These are phyloP conservation scores for Salix caprea DNA, from an alignment of 345 rosid species.

Conservation along the genomic window DNA sequence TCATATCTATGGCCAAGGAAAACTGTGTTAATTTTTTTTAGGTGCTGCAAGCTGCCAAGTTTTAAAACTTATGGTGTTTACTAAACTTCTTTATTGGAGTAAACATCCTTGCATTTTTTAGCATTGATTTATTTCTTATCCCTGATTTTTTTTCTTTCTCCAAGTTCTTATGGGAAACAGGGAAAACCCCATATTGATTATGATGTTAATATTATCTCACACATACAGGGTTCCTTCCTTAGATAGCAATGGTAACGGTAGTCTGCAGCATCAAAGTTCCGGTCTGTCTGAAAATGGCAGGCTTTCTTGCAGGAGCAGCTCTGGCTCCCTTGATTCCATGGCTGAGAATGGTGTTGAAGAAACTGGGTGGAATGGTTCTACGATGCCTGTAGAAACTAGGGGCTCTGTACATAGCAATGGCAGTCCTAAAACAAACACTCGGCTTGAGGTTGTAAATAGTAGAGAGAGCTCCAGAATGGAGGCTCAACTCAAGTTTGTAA, in stretches of 20 bases:
- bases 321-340: constrained; percentile 35
- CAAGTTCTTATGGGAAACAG: neutral
- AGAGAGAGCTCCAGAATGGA: constrained; percentile 45
- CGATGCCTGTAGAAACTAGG: constrained; percentile 30
- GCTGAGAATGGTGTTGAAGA: constrained; percentile 28
- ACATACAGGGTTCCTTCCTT: constrained; percentile 31
- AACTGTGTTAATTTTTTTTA: neutral
- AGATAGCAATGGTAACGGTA: constrained; percentile 32
- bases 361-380: constrained; percentile 30
- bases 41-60: neutral
- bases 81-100: neutral
- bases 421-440: constrained; percentile 24
- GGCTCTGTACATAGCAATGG: constrained; percentile 44
- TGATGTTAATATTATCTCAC: neutral
- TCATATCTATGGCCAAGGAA: neutral
- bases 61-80: neutral
- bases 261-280: constrained; percentile 30
- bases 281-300: constrained; percentile 35
- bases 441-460: constrained; percentile 53
- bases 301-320: constrained; percentile 32
- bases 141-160: neutral
- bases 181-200: neutral
- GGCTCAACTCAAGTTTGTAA: constrained; percentile 54
- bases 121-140: neutral
- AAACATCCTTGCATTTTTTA: neutral